Evolutionary conservation across 164 flowering plant genomes (phyloP), one percentile per base, ranked within the genome.

Genomic region (Santalum album): DNA sequence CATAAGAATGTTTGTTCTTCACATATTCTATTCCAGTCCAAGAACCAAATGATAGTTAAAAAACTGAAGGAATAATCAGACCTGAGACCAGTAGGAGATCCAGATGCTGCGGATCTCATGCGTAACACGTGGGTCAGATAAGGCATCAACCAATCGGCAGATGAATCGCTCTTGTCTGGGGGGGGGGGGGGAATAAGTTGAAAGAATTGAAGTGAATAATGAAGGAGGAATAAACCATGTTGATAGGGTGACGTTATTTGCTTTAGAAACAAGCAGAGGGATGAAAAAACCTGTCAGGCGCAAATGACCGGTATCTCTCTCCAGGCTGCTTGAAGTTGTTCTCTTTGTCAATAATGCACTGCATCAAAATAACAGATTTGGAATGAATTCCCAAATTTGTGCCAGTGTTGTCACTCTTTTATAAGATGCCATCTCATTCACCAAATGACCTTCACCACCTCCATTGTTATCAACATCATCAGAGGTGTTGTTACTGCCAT

Each of bases 241-340:
- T 38, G 16, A 10, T 38, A 9, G 16, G 3, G 9, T 11, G 17
- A 2, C 2, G 17, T 15, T 38, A 12, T 38, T 38, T 38, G 14
- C 42, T 38, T 38, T 29, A n/a, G n/a, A n/a, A n/a, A n/a, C 34
- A 29, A 29, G 9, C 9, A 3, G 34, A 9, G 4, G 38, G 35
- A n/a, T 18, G 23, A 15, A 16, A 11, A 34, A 69, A 85, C 96
- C 97, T 90, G 74, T 78, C 97, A 27, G 88, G 81, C n/a, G 76
- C 62, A 59, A 62, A 83, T 29, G 96, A 83, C 51, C 92, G 72
- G 83, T 87, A 94, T 76, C 97, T 80, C 72, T 94, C 92, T 55
- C 99, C 99, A 22, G 97, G 97, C 69, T 94, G 86, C 76, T 85
- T 83, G 77, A 94, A 94, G 76, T 94, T 84, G 83, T 90, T 94